phyloP scores from a whole-genome alignment of 192 early-diverging fungal genomes.

The Backusella tuberculispora region DNA sequence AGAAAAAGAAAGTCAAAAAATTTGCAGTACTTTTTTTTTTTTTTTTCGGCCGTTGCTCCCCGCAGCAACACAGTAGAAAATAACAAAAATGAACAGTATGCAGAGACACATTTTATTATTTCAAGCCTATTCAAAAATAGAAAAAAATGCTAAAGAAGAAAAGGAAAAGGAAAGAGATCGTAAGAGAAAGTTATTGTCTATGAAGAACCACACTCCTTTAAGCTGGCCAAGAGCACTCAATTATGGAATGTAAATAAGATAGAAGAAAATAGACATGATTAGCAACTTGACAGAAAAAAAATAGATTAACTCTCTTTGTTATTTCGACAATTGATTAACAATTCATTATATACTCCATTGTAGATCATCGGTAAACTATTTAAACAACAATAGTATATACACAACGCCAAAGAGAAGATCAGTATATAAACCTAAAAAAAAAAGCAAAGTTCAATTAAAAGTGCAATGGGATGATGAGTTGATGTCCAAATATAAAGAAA shows the following conservation, averaged over 20 bases:
- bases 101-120: background rate
- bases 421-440: background rate
- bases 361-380: background rate
- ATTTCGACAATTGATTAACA: too few species aligned
- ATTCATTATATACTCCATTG: background rate
- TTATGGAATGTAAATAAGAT: background rate
- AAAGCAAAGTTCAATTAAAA: background rate
- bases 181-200: background rate
- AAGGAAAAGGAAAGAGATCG: background rate
- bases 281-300: background rate
- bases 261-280: background rate
- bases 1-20: conserved; percentile 3
- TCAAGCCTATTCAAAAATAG: background rate
- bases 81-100: background rate
- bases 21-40: conserved; percentile 6
- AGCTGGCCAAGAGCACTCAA: background rate
- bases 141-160: background rate
- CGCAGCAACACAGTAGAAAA: background rate
- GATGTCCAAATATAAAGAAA: background rate
- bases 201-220: background rate
- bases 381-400: background rate
- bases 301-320: too few species aligned
- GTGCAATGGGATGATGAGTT: background rate
- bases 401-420: conserved; percentile 3
- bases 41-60: conserved; percentile 12